Percentiles rank a stretch among this genome's conserved stretches.
These are phyloP conservation scores for Ilyonectria robusta DNA, from an alignment of 2,329 filamentous ascomycete species.

Conservation along the genomic window DNA sequence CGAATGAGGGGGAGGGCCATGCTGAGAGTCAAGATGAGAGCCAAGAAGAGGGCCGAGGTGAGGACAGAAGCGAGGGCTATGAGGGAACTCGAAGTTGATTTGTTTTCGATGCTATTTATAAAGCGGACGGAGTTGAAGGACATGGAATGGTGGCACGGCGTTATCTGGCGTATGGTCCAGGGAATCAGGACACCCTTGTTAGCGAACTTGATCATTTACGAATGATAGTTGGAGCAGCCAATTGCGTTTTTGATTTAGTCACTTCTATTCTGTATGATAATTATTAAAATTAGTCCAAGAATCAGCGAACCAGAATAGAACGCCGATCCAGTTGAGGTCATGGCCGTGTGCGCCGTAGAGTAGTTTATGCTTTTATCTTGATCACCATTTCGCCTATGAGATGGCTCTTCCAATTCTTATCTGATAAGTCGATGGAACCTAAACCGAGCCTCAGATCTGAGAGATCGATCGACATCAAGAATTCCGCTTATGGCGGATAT, in stretches of 20 bases:
- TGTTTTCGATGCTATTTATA: background rate
- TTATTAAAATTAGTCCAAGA: background rate
- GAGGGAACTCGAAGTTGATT: background rate
- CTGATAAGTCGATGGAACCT: no score
- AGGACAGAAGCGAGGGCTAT: background rate
- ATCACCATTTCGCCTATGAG: no score
- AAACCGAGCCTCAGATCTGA: background rate
- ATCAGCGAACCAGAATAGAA: background rate
- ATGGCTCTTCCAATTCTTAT: no score
- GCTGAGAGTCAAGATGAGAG: background rate
- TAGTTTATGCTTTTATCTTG: no score
- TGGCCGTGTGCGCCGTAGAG: no score
- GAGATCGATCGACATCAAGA: background rate
- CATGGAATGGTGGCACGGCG: slow-evolving; percentile 3
- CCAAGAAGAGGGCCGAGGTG: background rate
- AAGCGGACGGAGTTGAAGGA: slow-evolving; percentile 1
- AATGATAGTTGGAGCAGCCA: background rate
- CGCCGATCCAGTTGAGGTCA: background rate
- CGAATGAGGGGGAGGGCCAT: background rate
- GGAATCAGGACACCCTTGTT: background rate
- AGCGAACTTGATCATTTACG: background rate
- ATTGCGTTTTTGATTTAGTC: background rate
- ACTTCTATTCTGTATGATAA: background rate
- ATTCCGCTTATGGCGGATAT: background rate
- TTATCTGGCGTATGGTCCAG: background rate